phyloP scores from a whole-genome alignment of 331 rosid species.

The Pyrus hybrid region DNA sequence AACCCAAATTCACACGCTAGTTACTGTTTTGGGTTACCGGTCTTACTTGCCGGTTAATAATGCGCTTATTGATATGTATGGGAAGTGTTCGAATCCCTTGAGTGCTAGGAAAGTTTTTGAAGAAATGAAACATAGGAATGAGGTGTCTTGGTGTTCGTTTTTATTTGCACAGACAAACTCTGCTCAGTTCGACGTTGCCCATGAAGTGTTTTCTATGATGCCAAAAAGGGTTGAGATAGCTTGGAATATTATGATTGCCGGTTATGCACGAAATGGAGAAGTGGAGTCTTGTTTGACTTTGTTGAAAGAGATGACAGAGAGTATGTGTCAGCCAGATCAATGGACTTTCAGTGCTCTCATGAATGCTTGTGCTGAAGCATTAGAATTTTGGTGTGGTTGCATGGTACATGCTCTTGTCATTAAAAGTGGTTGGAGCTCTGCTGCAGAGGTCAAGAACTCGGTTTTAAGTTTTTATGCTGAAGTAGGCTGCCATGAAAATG shows the following conservation, averaged over 20 bases:
- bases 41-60: constrained; percentile 50
- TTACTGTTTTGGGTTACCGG: constrained; percentile 44
- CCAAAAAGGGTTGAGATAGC: constrained; percentile 53
- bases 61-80: constrained; percentile 69
- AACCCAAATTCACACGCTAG: constrained; percentile 38
- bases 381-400: constrained; percentile 34
- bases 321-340: constrained; percentile 45
- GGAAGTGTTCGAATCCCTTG: constrained; percentile 50
- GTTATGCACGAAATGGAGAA: constrained; percentile 47
- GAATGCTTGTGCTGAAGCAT: constrained; percentile 50
- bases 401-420: constrained; percentile 54
- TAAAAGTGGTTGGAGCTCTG: constrained; percentile 62
- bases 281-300: constrained; percentile 41
- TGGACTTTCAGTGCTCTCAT: constrained; percentile 70
- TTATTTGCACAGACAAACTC: constrained; percentile 53
- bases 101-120: constrained; percentile 54
- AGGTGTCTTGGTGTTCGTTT: constrained; percentile 70
- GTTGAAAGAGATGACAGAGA: constrained; percentile 51
- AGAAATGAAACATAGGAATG: constrained; percentile 46
- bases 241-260: constrained; percentile 66
- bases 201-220: constrained; percentile 43
- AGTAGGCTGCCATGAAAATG: constrained; percentile 44
- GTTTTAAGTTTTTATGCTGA: constrained; percentile 62
- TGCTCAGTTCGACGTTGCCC: constrained; percentile 27
- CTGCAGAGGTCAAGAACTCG: constrained; percentile 59